Percentiles rank a stretch among this genome's conserved stretches.
Conservation (phyloP, 208 protist species). For the Borovskyia barvae region DNA sequence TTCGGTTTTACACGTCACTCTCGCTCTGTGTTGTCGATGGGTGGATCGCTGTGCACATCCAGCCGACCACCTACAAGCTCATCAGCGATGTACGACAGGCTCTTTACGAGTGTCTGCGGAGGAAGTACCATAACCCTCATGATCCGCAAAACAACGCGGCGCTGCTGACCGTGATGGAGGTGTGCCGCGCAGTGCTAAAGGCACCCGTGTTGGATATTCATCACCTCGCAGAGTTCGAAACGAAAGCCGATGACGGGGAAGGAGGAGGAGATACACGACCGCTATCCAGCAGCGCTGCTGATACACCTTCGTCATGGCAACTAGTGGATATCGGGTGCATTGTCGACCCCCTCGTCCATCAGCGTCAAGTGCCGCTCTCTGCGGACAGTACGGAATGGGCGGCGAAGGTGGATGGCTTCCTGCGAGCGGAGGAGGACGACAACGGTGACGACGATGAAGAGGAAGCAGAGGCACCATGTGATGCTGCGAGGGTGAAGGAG, state of each 20-base stretch:
- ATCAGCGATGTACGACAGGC: conserved; percentile 40
- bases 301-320: conserved; percentile 4
- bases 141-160: conserved; percentile 53
- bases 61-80: conserved; percentile 32
- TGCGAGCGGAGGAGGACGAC: not conserved
- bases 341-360: conserved; percentile 22
- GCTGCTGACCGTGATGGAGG: conserved; percentile 39
- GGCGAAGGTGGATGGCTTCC: not conserved
- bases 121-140: conserved; percentile 59
- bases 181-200: conserved; percentile 59
- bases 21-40: conserved; percentile 66
- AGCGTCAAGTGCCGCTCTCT: not conserved
- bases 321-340: conserved; percentile 32
- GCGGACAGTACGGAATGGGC: not conserved
- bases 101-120: conserved; percentile 51
- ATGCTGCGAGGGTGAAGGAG: not conserved
- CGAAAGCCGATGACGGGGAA: not conserved
- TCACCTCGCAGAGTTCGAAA: not conserved
- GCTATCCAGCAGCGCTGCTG: no score
- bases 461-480: no score
- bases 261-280: not conserved
- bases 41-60: conserved; percentile 72
- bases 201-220: conserved; percentile 34
- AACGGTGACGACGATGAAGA: not conserved
- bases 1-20: conserved; percentile 42